Evolutionary conservation across 1,139 yeast genomes (phyloP).

Genomic region (Saccharomyces hybrid): DNA sequence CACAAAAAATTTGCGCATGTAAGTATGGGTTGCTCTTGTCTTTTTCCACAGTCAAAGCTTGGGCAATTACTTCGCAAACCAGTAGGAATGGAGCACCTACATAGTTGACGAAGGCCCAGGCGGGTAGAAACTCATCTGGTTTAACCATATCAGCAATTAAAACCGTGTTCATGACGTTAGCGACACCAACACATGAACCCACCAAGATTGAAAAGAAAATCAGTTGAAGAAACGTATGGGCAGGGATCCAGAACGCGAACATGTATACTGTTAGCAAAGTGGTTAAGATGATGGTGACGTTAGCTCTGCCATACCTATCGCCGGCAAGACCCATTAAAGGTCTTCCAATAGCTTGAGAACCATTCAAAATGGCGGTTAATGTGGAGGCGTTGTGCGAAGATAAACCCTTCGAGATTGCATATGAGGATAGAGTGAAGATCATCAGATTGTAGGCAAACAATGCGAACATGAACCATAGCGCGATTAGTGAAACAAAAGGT

Average conservation of each 20-base stretch:
- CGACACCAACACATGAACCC: slow-evolving; percentile 56
- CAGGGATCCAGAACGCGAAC: slow-evolving; percentile 41
- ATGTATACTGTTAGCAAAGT: slow-evolving; percentile 24
- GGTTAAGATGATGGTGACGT: slow-evolving; percentile 37
- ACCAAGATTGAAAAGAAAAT: slow-evolving; percentile 46
- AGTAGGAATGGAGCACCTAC: slow-evolving; percentile 40
- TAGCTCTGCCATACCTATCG: slow-evolving; percentile 53
- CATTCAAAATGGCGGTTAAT: slow-evolving; percentile 55
- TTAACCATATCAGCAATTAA: slow-evolving; percentile 49
- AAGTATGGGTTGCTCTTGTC: slow-evolving; percentile 40
- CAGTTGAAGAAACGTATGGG: slow-evolving; percentile 43
- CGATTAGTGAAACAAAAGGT: slow-evolving; percentile 29
- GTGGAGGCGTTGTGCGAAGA: slow-evolving; percentile 48
- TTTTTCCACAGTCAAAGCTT: slow-evolving; percentile 37
- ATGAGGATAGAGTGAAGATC: slow-evolving; percentile 55
- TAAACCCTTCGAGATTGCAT: slow-evolving; percentile 54
- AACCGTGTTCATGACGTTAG: slow-evolving; percentile 55
- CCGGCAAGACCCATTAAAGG: slow-evolving; percentile 54
- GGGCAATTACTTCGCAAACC: slow-evolving; percentile 47
- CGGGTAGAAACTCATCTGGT: slow-evolving; percentile 45
- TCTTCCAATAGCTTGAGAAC: slow-evolving; percentile 59
- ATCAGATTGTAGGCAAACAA: slow-evolving; percentile 52
- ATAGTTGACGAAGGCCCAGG: slow-evolving; percentile 53
- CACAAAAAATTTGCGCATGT: slow-evolving; percentile 56
- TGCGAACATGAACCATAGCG: slow-evolving; percentile 51